Evolutionary conservation across 345 rosid species (phyloP), one percentile per base, ranked within the genome.

Genomic region (Barbarea vulgaris): DNA sequence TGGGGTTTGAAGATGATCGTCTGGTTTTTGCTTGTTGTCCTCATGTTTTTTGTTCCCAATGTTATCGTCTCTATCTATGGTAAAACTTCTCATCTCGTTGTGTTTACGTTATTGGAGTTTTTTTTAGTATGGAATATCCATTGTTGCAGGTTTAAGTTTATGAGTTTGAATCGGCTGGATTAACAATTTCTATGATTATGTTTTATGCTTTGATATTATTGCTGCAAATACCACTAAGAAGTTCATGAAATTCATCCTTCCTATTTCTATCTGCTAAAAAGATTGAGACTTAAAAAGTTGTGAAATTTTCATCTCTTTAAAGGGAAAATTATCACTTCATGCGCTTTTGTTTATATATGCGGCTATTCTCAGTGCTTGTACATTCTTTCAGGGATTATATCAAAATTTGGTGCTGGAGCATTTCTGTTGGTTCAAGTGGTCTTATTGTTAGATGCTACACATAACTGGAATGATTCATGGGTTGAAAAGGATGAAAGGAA

Each of bases 391-490:
- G 99, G 86, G 79, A 82, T 55, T 48, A 17, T 91, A 56, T 86
- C 99, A 31, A 95, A 95, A 68, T 95, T 95, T 79, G 99, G 99
- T 33, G 99, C 97, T 13, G 99, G 97, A 22, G 72, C 90, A n/a
- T 95, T 95, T 86, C 81, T 95, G 66, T 82, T 95, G 88, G 97
- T 89, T 82, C 98, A 95, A 84, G 97, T 95, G 79, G 63, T 92
- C 75, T 85, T 92, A 74, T 77, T 95, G 70, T 83, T 95, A 37
- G 98, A 92, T 73, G 90, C 86, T 76, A 85, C 91, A 4, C 99
- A 95, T 81, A 59, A 88, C 0, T 92, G 97, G 99, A 95, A 95
- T 75, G 98, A 95, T 81, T 87, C 99, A 51, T 95, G 98, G 99
- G 98, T 89, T 39, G 99, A 82, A 80, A 95, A 90, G 80, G 99